Conservation (phyloP, 495 filamentous ascomycete species). For the Penicillium pulvis region DNA sequence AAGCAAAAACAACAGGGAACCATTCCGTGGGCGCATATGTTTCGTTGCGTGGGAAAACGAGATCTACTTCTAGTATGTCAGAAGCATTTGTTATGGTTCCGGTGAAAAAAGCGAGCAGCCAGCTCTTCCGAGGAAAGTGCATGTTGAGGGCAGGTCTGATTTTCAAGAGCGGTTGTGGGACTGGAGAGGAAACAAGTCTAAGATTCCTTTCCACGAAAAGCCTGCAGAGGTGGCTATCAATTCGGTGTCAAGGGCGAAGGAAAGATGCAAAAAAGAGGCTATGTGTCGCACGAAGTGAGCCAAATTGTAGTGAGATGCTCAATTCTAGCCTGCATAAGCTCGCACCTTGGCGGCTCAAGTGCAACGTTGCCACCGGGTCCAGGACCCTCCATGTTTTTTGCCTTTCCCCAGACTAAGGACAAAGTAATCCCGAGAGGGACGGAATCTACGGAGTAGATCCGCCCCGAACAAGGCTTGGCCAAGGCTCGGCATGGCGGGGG, state of each 20-base stretch:
- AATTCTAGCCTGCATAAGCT: background rate
- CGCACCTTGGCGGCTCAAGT: background rate
- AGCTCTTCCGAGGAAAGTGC: conserved; percentile 7
- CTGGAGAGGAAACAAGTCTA: background rate
- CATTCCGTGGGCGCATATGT: conserved; percentile 36
- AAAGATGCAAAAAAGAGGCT: too few species aligned
- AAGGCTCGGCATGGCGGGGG: background rate
- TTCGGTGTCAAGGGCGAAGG: too few species aligned
- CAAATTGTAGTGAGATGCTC: background rate
- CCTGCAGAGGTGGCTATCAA: background rate
- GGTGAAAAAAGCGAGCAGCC: conserved; percentile 14
- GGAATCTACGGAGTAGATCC: background rate
- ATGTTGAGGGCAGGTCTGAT: conserved; percentile 5
- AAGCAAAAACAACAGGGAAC: conserved; percentile 42
- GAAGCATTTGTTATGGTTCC: conserved; percentile 11
- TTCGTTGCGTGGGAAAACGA: conserved; percentile 44
- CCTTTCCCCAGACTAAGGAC: too few species aligned
- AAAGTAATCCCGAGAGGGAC: background rate
- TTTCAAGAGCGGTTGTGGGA: background rate
- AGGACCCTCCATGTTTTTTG: background rate
- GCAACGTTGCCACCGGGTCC: background rate
- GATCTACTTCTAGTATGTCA: conserved; percentile 33
- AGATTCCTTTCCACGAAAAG: background rate
- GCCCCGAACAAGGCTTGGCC: background rate
- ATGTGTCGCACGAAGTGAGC: too few species aligned